Conservation (phyloP, 2,329 filamentous ascomycete genomes). For the Westerdykella ornata region DNA sequence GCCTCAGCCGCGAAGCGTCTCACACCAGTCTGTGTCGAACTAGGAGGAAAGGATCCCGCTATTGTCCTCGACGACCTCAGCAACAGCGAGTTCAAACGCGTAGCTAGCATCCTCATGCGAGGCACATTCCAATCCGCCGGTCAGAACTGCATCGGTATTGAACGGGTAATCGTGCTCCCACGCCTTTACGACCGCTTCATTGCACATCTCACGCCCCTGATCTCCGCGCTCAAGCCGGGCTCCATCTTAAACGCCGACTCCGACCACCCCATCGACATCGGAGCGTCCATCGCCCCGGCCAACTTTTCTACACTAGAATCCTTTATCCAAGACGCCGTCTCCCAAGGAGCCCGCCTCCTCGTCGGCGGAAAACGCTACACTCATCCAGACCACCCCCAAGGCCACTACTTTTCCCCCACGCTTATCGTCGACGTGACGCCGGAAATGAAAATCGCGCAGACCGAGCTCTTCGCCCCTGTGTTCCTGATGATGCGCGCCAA, state of each 20-base stretch:
- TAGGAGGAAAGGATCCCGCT: slow-evolving; percentile 91
- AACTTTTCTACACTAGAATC: slow-evolving; percentile 69
- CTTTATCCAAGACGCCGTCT: slow-evolving; percentile 70
- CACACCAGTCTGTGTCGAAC: slow-evolving; percentile 83
- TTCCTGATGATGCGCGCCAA: slow-evolving; percentile 75
- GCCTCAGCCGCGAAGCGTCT: slow-evolving; percentile 76
- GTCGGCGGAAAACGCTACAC: slow-evolving; percentile 65
- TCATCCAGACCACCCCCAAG: slow-evolving; percentile 67
- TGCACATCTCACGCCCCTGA: slow-evolving; percentile 62
- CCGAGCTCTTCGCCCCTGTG: slow-evolving; percentile 89
- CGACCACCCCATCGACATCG: slow-evolving; percentile 61
- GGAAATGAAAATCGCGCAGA: slow-evolving; percentile 77
- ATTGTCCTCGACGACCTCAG: slow-evolving; percentile 75
- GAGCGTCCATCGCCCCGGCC: slow-evolving; percentile 77
- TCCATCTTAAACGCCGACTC: slow-evolving; percentile 50
- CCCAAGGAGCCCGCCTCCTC: slow-evolving; percentile 70
- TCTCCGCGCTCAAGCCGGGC: slow-evolving; percentile 68
- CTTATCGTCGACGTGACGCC: slow-evolving; percentile 83
- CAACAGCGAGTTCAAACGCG: slow-evolving; percentile 58
- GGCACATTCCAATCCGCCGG: slow-evolving; percentile 93
- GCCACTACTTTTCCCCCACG: slow-evolving; percentile 90
- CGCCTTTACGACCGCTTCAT: slow-evolving; percentile 70
- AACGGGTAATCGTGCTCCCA: slow-evolving; percentile 78
- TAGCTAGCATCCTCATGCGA: slow-evolving; percentile 77
- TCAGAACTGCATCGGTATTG: slow-evolving; percentile 96